These are phyloP conservation scores for Kurtzmaniella quercitrusa DNA, from an alignment of 1,139 yeast species.

Conservation along the genomic window DNA sequence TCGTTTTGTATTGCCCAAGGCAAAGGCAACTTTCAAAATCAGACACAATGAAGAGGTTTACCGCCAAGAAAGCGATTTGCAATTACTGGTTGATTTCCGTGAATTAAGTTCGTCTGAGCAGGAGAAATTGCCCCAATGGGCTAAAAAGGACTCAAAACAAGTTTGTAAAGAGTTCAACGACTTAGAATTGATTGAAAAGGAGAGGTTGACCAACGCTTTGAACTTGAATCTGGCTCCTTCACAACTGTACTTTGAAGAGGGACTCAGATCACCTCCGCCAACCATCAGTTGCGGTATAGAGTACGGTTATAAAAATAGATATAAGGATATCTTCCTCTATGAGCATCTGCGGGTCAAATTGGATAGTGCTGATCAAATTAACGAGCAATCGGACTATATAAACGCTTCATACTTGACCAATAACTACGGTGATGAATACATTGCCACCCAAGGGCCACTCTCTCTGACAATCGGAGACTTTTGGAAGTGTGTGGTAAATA, in stretches of 20 bases:
- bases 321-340: conserved; percentile 77
- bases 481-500: conserved; percentile 64
- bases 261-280: conserved; percentile 14
- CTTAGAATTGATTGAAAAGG: conserved; percentile 29
- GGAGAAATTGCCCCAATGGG: conserved; percentile 22
- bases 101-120: conserved; percentile 8
- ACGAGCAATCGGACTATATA: conserved; percentile 30
- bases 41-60: conserved; percentile 40
- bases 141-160: conserved; percentile 13
- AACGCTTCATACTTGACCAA: conserved; percentile 27
- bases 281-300: conserved; percentile 57
- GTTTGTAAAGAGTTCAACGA: conserved; percentile 23
- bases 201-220: conserved; percentile 27
- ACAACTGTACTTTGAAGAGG: conserved; percentile 7
- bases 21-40: conserved; percentile 25
- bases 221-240: conserved; percentile 9
- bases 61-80: conserved; percentile 10
- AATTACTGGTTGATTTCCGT: conserved; percentile 4
- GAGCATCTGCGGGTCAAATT: conserved; percentile 72
- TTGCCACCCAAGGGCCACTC: conserved; percentile 87
- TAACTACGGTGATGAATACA: conserved; percentile 39
- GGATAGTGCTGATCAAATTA: conserved; percentile 54
- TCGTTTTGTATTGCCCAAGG: conserved; percentile 24
- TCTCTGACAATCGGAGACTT: conserved; percentile 74
- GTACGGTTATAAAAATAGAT: conserved; percentile 70